phyloP scores from a whole-genome alignment of 495 filamentous ascomycete genomes.

The Penicillium fimorum region DNA sequence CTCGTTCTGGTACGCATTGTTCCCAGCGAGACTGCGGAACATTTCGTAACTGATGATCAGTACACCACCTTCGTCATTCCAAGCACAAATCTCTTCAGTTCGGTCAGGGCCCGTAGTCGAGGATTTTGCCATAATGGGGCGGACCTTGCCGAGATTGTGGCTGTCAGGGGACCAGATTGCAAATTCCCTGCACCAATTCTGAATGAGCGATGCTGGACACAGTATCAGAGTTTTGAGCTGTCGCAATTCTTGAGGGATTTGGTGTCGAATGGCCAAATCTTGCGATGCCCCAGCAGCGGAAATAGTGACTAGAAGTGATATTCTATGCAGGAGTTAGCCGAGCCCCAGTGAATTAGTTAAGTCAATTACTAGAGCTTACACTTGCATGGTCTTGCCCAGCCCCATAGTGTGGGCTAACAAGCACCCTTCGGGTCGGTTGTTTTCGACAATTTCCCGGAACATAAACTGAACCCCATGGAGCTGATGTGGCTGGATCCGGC shows the following conservation, averaged over 20 bases:
- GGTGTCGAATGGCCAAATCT: conserved; percentile 53
- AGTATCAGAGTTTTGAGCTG: conserved; percentile 67
- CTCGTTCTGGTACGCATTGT: not conserved
- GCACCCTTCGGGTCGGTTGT: conserved; percentile 63
- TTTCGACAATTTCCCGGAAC: conserved; percentile 77
- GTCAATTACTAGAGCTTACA: conserved; percentile 43
- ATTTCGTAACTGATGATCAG: conserved; percentile 71
- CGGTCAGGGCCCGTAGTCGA: conserved; percentile 31
- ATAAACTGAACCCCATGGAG: conserved; percentile 77
- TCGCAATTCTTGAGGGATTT: conserved; percentile 65
- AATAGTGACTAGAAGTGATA: conserved; percentile 76
- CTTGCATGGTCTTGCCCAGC: conserved; percentile 89
- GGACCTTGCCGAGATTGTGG: conserved; percentile 48
- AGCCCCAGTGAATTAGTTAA: not conserved
- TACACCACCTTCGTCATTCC: conserved; percentile 67
- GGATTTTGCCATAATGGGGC: conserved; percentile 25
- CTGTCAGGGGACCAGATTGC: conserved; percentile 59
- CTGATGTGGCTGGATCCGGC: conserved; percentile 58
- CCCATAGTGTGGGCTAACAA: conserved; percentile 93
- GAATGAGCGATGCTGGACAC: conserved; percentile 70
- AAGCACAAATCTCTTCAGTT: conserved; percentile 46
- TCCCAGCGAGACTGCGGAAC: conserved; percentile 48
- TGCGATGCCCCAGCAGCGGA: conserved; percentile 59
- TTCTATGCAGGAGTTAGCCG: conserved; percentile 33
- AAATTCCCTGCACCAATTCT: conserved; percentile 84